Conservation (phyloP, 2,329 filamentous ascomycete species). For the Neoarthrinium moseri region DNA sequence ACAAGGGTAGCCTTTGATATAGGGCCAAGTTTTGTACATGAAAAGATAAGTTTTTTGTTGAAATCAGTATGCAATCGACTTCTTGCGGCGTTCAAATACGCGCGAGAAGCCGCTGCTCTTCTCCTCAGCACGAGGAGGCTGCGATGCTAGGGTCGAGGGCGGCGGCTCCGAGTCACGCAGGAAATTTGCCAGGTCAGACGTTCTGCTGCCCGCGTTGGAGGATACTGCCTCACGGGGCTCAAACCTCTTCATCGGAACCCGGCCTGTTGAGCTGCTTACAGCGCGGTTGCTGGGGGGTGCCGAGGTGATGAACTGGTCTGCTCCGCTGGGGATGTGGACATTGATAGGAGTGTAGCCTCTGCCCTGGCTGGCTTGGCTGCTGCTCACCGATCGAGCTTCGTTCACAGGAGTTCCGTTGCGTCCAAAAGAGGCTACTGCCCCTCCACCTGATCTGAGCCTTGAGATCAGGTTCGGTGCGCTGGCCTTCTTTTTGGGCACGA, state of each 20-base stretch:
- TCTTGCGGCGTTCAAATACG: conserved; percentile 51
- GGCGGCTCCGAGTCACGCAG: conserved; percentile 68
- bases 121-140: conserved; percentile 27
- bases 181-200: conserved; percentile 71
- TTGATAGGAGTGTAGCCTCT: conserved; percentile 8
- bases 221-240: conserved; percentile 53
- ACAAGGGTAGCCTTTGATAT: no score
- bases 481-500: conserved; percentile 61
- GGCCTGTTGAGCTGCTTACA: conserved; percentile 29
- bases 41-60: conserved; percentile 8
- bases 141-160: conserved; percentile 29
- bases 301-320: no score
- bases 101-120: conserved; percentile 43
- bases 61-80: conserved; percentile 33
- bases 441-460: conserved; percentile 44
- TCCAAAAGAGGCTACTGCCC: conserved; percentile 14
- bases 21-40: conserved; percentile 20
- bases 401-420: conserved; percentile 17
- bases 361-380: conserved; percentile 2
- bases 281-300: conserved; percentile 13
- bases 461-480: conserved; percentile 62
- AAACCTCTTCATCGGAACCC: conserved; percentile 56
- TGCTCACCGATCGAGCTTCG: neutral
- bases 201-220: conserved; percentile 38
- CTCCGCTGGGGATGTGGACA: conserved; percentile 14